phyloP scores from a whole-genome alignment of 2,329 filamentous ascomycete species.

The Microsporum canis region DNA sequence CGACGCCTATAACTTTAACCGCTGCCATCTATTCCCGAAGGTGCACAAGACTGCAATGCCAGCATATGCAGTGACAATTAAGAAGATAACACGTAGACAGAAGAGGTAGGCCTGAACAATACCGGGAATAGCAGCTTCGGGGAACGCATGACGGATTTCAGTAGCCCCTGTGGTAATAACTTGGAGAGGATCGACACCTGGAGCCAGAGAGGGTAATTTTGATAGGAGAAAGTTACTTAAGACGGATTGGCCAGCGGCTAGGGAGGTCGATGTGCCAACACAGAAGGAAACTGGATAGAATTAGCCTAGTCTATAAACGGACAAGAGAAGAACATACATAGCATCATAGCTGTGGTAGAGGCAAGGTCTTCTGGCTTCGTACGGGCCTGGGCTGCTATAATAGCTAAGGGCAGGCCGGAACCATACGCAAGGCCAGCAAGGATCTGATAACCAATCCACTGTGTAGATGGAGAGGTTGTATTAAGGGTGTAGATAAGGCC shows the following conservation, averaged over 20 bases:
- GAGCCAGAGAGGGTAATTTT: slow-evolving; percentile 16
- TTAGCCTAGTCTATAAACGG: slow-evolving; percentile 24
- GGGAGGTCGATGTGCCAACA: slow-evolving; percentile 33
- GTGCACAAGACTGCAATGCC: slow-evolving; percentile 7
- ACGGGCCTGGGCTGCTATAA: slow-evolving; percentile 10
- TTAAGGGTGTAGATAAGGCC: slow-evolving; percentile 21
- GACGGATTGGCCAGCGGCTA: slow-evolving; percentile 30
- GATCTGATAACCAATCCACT: slow-evolving; percentile 20
- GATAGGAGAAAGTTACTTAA: slow-evolving; percentile 22
- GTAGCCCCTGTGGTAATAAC: slow-evolving; percentile 21
- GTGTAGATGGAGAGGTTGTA: slow-evolving; percentile 11
- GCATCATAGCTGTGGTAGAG: slow-evolving; percentile 18
- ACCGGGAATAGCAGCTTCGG: slow-evolving; percentile 14
- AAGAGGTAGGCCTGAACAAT: slow-evolving; percentile 22
- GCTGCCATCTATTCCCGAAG: neutral
- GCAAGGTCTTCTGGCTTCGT: slow-evolving; percentile 21
- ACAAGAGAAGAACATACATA: slow-evolving; percentile 11
- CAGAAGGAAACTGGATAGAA: slow-evolving; percentile 14
- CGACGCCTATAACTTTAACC: neutral
- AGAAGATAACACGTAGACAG: slow-evolving; percentile 17
- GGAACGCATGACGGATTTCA: slow-evolving; percentile 18
- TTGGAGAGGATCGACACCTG: slow-evolving; percentile 15
- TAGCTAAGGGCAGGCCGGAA: slow-evolving; percentile 14
- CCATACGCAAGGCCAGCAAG: slow-evolving; percentile 17
- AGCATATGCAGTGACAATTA: slow-evolving; percentile 16